Conservation (phyloP, 345 rosid species). For the Eucalyptus brandiana region DNA sequence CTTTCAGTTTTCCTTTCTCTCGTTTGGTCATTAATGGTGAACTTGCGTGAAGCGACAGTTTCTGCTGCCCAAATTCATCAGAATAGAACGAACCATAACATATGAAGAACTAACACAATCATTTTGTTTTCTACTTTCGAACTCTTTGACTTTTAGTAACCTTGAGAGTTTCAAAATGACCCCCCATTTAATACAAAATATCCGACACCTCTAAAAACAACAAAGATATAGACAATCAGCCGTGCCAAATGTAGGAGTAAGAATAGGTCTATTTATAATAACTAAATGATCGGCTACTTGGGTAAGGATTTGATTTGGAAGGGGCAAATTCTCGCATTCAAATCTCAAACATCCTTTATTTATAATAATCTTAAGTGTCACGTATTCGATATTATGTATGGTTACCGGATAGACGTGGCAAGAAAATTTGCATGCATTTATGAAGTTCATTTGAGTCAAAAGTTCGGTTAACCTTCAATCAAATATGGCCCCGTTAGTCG, state of each 20-base stretch:
- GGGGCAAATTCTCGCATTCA: neutral
- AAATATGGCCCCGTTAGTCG: neutral
- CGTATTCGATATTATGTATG: neutral
- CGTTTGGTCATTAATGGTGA: neutral
- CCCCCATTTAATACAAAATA: neutral
- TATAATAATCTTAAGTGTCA: neutral
- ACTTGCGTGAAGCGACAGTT: neutral
- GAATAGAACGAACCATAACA: neutral
- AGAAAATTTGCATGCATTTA: neutral
- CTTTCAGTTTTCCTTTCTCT: neutral
- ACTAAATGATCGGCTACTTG: neutral
- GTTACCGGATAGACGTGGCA: neutral
- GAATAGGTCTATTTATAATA: neutral
- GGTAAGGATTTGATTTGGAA: neutral
- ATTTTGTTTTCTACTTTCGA: neutral
- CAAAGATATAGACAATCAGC: neutral
- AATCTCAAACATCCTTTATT: neutral
- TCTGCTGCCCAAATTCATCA: neutral
- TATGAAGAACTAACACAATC: neutral
- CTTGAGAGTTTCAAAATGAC: neutral
- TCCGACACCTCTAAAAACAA: neutral
- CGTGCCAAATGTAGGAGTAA: neutral
- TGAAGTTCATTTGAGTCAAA: neutral
- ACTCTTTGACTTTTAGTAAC: neutral
- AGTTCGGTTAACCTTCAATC: neutral